phyloP scores from a whole-genome alignment of 192 early-diverging fungal genomes.

The Entomortierella parvispora region DNA sequence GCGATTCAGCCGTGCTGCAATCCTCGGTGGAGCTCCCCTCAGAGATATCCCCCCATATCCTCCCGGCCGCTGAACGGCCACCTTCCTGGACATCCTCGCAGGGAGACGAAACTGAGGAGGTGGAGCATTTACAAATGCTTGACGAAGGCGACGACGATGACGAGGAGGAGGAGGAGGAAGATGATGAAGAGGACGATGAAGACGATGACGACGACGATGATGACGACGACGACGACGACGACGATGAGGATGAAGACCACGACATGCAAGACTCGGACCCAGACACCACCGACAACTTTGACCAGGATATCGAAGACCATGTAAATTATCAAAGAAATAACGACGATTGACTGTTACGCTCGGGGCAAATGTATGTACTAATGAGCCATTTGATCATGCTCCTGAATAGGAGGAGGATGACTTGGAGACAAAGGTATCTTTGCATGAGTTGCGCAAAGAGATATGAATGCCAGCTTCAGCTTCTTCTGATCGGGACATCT shows the following conservation, averaged over 20 bases:
- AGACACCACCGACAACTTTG: slow-evolving; percentile 48
- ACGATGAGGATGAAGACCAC: not conserved
- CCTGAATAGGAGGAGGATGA: slow-evolving; percentile 33
- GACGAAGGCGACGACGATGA: slow-evolving; percentile 18
- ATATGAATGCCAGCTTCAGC: not conserved
- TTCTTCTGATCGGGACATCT: not conserved
- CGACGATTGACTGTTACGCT: not conserved
- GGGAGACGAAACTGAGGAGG: slow-evolving; percentile 17
- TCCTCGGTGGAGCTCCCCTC: slow-evolving; percentile 18
- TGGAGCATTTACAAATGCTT: slow-evolving; percentile 6
- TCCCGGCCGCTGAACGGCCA: slow-evolving; percentile 17
- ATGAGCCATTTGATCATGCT: not conserved
- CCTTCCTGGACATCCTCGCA: slow-evolving; percentile 49
- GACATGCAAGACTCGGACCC: slow-evolving; percentile 53
- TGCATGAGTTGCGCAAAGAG: no score
- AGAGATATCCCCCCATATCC: slow-evolving; percentile 17
- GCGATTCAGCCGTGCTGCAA: slow-evolving; percentile 23
- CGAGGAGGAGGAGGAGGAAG: no score
- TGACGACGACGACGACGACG: slow-evolving; percentile 8
- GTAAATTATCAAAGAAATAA: not conserved
- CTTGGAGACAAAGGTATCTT: slow-evolving; percentile 41
- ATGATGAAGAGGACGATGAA: no score
- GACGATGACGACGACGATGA: no score
- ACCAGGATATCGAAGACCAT: slow-evolving; percentile 34
- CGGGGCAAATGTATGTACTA: not conserved